These are phyloP conservation scores for Naematelia encephala DNA, from an alignment of 768 basidiomycete species.

Conservation along the genomic window DNA sequence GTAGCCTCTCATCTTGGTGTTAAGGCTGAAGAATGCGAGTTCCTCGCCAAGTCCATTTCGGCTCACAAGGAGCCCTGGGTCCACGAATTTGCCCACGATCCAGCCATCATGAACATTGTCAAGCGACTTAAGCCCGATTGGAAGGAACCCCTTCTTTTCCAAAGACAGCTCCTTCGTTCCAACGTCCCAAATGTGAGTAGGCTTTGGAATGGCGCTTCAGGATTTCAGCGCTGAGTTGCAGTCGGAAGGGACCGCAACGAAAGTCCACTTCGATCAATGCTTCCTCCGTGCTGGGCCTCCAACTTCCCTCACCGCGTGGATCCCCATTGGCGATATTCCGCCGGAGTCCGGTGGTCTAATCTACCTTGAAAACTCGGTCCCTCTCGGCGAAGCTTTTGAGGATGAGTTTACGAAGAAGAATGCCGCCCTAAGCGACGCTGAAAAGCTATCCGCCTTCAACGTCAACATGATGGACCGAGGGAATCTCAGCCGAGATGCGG, in stretches of 20 bases:
- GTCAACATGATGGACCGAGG: constrained; percentile 1
- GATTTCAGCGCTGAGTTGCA: no score
- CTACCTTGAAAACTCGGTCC: background rate
- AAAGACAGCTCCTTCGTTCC: background rate
- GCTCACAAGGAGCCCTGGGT: background rate
- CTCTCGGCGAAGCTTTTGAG: background rate
- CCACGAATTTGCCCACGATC: background rate
- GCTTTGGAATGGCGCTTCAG: no score
- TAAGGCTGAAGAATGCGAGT: background rate
- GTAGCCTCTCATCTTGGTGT: background rate
- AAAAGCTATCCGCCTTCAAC: background rate
- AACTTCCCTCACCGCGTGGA: background rate
- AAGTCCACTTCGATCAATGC: background rate
- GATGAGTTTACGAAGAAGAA: background rate
- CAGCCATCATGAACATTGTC: background rate
- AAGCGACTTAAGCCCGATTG: background rate
- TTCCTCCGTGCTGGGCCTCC: background rate
- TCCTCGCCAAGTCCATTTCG: background rate
- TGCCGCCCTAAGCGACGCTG: background rate
- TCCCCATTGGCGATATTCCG: background rate
- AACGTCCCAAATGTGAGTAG: background rate
- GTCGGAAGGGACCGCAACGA: background rate
- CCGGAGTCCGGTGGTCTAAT: background rate
- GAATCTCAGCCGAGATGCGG: background rate
- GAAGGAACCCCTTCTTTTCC: background rate